Evolutionary conservation across 345 rosid species (phyloP), one percentile per base, ranked within the genome.

Genomic region (Clausena lansium): DNA sequence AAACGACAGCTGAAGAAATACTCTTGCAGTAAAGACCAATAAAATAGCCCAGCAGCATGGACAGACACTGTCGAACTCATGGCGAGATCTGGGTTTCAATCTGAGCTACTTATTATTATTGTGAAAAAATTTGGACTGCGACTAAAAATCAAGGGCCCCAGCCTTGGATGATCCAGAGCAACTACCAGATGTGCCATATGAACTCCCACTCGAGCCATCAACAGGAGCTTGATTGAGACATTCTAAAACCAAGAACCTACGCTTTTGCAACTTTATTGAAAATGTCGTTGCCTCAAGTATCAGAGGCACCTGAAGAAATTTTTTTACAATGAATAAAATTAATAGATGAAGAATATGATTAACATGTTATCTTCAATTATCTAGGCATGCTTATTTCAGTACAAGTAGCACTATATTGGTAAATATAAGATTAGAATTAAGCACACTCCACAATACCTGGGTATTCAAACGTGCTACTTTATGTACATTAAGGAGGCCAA

Each of bases 211-310:
- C 7, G 97, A 91, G 63, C 97, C 96, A 62, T 93, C 98, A 36
- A 95, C 86, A 8, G 98, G 99, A 70, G 98, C 99, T 88, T 95
- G 98, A 84, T 93, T 95, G 79, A 95, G 79, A 81, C 91, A 91
- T 82, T 95, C 99, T 69, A 93, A 83, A 83, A 87, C 85, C 89
- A 92, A 82, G 84, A 81, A 91, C 74, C 94, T 87, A 33, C 98
- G 89, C 82, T 91, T 93, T 57, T 88, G 93, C 82, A 95, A 83
- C 80, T 95, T 95, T 79, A 95, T 87, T 15, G 98, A 93, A 78
- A 85, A 93, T 4, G 97, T 93, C 52, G 92, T 91, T 76, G 99
- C 93, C 78, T 92, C 98, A 10, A 86, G 93, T 83, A 92, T 88
- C 47, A 89, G 77, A 11, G 98, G 99, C 74, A 92, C 99, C 97